A percentile compares a stretch with the other conserved stretches of the same genome.
phyloP scores from a whole-genome alignment of 169 alveolate genomes.

The Plasmodium billcollinsi region DNA sequence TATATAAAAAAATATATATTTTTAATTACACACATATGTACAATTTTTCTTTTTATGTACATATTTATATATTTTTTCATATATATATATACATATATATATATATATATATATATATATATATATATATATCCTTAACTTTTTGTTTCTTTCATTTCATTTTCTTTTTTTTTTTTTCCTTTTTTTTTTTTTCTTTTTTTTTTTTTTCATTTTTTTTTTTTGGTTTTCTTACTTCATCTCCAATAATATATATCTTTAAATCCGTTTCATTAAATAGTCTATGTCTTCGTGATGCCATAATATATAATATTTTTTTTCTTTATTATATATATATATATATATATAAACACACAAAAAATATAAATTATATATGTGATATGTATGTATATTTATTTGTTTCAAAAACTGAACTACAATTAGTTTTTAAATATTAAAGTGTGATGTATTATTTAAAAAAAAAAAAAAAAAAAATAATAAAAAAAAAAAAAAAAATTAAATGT shows the following conservation, averaged over 20 bases:
- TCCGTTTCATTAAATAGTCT: slow-evolving; percentile 64
- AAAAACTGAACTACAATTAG: too few species aligned
- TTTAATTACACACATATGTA: too few species aligned
- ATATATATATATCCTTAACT: neutral
- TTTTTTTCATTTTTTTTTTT: slow-evolving; percentile 8
- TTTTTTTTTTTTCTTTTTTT: neutral
- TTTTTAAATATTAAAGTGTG: too few species aligned
- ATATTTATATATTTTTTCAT: too few species aligned
- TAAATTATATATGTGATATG: neutral
- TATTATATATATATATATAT: slow-evolving; percentile 13
- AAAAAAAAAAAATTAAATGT: too few species aligned
- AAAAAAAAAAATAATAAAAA: too few species aligned
- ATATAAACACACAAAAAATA: neutral
- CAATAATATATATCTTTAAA: slow-evolving; percentile 83
- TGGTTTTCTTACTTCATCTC: slow-evolving; percentile 82
- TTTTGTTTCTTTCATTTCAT: too few species aligned
- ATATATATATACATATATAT: neutral
- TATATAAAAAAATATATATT: too few species aligned
- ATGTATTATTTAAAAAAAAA: too few species aligned
- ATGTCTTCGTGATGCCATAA: slow-evolving; percentile 74
- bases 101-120: neutral
- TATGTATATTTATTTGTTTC: neutral
- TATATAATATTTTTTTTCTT: slow-evolving; percentile 16
- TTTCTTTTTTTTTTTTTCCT: too few species aligned
- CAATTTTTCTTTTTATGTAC: too few species aligned